These are phyloP conservation scores for Backusella westeae DNA, from an alignment of 192 early-diverging fungal genomes.

Conservation along the genomic window DNA sequence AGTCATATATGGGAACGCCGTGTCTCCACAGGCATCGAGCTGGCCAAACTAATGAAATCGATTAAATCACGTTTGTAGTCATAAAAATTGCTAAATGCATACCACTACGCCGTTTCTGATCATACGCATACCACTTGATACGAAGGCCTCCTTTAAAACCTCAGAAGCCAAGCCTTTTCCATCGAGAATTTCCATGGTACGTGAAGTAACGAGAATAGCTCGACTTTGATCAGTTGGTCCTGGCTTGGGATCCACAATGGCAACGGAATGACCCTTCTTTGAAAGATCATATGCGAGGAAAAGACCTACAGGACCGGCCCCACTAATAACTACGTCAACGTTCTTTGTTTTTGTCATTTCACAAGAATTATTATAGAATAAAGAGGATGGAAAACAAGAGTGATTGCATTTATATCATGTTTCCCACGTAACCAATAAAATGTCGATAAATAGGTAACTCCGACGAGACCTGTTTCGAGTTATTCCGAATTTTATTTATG, in stretches of 20 bases:
- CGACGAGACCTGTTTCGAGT: neutral
- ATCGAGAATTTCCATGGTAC: constrained; percentile 22
- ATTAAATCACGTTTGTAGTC: neutral
- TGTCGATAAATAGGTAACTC: neutral
- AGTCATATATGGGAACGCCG: constrained; percentile 19
- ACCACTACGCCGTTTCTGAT: neutral
- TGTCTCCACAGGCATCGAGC: constrained; percentile 15
- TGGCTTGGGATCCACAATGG: constrained; percentile 9
- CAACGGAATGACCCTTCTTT: constrained; percentile 13
- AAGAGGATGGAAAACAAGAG: neutral
- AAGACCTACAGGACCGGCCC: constrained; percentile 25
- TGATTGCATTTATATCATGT: neutral
- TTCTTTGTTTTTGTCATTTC: neutral
- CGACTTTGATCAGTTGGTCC: constrained; percentile 19
- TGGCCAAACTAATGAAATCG: neutral
- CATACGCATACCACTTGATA: neutral
- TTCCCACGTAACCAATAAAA: neutral
- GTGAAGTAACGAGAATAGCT: constrained; percentile 17
- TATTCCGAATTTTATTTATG: neutral
- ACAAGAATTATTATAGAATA: neutral
- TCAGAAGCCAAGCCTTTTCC: neutral
- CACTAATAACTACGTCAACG: constrained; percentile 24
- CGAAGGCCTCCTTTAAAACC: neutral
- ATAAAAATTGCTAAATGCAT: neutral
- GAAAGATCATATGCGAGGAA: constrained; percentile 21